A percentile compares a stretch with the other conserved stretches of the same genome.
These are phyloP conservation scores for Fusarium austroafricanum DNA, from an alignment of 2,329 filamentous ascomycete species.

Conservation along the genomic window DNA sequence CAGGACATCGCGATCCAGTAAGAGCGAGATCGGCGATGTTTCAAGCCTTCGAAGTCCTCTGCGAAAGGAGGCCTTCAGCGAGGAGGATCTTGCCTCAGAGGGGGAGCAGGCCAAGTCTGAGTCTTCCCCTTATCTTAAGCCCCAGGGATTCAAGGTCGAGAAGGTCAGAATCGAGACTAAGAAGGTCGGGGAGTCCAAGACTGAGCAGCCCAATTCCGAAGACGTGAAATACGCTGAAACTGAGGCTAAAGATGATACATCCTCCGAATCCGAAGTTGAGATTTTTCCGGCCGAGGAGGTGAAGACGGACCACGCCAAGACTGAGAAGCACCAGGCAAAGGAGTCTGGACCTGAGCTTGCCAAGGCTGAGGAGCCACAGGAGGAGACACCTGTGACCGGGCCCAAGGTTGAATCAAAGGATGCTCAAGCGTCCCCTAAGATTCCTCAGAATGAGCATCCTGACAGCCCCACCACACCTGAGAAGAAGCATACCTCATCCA, in stretches of 20 bases:
- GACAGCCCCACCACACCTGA: constrained; percentile 48
- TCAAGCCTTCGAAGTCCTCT: constrained; percentile 62
- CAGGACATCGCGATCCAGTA: constrained; percentile 64
- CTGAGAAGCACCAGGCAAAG: constrained; percentile 2
- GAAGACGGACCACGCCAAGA: constrained; percentile 12
- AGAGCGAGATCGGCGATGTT: constrained; percentile 70
- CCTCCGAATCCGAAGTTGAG: constrained; percentile 40
- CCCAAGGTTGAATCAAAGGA: constrained; percentile 21
- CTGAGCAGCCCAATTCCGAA: neutral
- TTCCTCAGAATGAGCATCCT: constrained; percentile 37
- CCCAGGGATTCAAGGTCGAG: constrained; percentile 37
- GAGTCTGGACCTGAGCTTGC: constrained; percentile 4
- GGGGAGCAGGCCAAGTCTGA: constrained; percentile 39
- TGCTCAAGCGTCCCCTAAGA: constrained; percentile 16
- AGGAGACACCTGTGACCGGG: constrained; percentile 1
- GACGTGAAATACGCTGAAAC: neutral
- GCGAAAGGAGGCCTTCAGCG: constrained; percentile 61
- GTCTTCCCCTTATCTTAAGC: constrained; percentile 39
- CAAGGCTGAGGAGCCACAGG: constrained; percentile 1
- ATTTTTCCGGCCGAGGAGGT: constrained; percentile 37
- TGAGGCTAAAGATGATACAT: constrained; percentile 14
- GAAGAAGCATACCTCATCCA: constrained; percentile 53
- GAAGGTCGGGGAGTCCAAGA: constrained; percentile 10
- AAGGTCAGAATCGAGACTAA: constrained; percentile 23
- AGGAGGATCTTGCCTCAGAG: constrained; percentile 45